Evolutionary conservation across 129 eudicot genomes (phyloP).

Genomic region (Flaveria trinervia): DNA sequence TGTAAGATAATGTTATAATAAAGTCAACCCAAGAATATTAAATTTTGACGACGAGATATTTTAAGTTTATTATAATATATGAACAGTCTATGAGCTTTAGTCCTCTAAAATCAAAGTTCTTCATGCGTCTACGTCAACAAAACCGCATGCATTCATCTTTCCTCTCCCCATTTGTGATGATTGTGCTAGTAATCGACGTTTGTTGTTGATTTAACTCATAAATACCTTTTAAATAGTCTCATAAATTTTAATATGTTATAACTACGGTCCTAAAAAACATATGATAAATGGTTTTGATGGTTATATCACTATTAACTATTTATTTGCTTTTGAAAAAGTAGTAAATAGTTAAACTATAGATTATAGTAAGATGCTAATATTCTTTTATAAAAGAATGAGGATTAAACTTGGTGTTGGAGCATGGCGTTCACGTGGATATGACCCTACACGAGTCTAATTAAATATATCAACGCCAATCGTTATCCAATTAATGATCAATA

Average conservation of each 20-base stretch:
- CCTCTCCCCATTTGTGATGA: too few species aligned
- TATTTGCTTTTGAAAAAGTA: not conserved
- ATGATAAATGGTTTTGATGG: not conserved
- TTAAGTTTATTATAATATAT: too few species aligned
- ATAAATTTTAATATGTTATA: not conserved
- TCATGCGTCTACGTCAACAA: too few species aligned
- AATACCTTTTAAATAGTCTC: too few species aligned
- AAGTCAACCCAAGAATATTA: not conserved
- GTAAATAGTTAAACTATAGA: not conserved
- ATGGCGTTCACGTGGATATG: conserved; percentile 63
- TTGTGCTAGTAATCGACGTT: too few species aligned
- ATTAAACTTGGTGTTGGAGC: conserved; percentile 24
- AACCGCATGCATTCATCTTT: too few species aligned
- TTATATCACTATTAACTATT: not conserved
- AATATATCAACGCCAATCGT: conserved; percentile 15
- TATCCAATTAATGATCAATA: conserved; percentile 21
- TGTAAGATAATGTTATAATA: not conserved
- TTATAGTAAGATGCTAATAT: not conserved
- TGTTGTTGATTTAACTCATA: not conserved
- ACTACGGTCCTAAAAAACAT: not conserved
- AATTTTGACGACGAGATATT: not conserved
- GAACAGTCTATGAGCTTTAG: too few species aligned
- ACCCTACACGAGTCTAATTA: conserved; percentile 45
- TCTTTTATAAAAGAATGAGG: not conserved
- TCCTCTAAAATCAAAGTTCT: too few species aligned